Percentiles rank a stretch among this genome's conserved stretches.
Conservation (phyloP, 257 asterid genomes). For the Leptodermis oblonga region DNA sequence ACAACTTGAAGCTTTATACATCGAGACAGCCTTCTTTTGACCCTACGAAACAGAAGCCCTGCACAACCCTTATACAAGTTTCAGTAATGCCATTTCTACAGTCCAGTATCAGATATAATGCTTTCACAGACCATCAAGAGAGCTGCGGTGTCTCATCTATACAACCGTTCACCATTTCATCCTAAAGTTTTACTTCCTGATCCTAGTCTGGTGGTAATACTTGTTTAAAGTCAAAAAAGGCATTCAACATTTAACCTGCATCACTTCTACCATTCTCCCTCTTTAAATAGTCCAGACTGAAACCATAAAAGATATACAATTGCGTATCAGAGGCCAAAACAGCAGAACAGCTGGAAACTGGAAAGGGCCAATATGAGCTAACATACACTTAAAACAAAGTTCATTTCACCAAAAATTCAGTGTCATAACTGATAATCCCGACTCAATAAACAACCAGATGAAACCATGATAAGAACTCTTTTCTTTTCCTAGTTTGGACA, state of each 20-base stretch:
- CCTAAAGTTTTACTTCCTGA: not conserved
- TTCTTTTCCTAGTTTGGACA: not conserved
- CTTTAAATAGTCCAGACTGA: not conserved
- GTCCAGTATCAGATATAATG: not conserved
- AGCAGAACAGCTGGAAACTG: not conserved
- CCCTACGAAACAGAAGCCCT: not conserved
- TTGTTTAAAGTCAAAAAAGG: not conserved
- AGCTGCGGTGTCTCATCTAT: not conserved
- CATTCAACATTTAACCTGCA: not conserved
- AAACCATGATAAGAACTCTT: not conserved
- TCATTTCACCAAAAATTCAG: not conserved
- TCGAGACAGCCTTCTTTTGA: not conserved
- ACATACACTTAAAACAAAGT: not conserved
- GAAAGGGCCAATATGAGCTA: not conserved
- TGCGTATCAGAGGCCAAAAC: not conserved
- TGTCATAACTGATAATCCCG: no score
- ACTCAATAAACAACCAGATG: not conserved
- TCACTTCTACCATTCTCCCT: not conserved
- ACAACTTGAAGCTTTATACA: not conserved
- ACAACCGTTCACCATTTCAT: not conserved
- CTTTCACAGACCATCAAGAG: not conserved
- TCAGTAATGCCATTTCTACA: slow-evolving; percentile 1
- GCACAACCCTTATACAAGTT: not conserved
- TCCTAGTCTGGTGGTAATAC: not conserved
- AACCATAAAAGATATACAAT: not conserved